Evolutionary conservation across 306 rosid species (phyloP).

Genomic region (Glycyrrhiza uralensis): DNA sequence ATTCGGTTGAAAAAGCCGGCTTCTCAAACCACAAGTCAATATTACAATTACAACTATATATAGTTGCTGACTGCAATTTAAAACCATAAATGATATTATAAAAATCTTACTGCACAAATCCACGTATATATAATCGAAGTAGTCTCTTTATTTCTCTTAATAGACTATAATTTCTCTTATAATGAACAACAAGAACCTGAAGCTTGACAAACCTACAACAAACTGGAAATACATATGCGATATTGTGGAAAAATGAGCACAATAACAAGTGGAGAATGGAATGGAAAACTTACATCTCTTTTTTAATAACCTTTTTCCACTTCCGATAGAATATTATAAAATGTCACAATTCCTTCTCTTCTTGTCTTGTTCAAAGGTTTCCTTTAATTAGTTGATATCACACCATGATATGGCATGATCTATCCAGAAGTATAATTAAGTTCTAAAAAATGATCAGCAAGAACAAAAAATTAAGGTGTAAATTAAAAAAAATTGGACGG

Average conservation of each 20-base stretch:
- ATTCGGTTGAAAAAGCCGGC: neutral
- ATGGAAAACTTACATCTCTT: neutral
- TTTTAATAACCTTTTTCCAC: neutral
- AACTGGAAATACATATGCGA: neutral
- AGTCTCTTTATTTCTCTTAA: neutral
- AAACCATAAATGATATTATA: neutral
- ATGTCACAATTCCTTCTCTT: conserved; percentile 1
- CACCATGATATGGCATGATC: neutral
- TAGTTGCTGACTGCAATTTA: neutral
- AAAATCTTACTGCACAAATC: neutral
- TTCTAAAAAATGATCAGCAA: neutral
- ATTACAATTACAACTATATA: too few relatives aligned
- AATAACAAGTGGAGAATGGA: conserved; percentile 19
- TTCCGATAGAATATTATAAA: neutral
- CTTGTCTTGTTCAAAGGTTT: conserved; percentile 17
- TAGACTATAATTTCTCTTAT: neutral
- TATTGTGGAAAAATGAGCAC: neutral
- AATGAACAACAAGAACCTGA: neutral
- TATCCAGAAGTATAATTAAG: neutral
- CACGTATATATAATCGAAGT: neutral
- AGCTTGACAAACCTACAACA: neutral
- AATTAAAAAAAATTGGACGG: neutral
- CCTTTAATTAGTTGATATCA: conserved; percentile 6
- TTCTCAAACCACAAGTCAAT: neutral
- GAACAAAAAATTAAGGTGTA: neutral